Conservation (phyloP, 2,329 filamentous ascomycete species). For the Talaromyces sp. region DNA sequence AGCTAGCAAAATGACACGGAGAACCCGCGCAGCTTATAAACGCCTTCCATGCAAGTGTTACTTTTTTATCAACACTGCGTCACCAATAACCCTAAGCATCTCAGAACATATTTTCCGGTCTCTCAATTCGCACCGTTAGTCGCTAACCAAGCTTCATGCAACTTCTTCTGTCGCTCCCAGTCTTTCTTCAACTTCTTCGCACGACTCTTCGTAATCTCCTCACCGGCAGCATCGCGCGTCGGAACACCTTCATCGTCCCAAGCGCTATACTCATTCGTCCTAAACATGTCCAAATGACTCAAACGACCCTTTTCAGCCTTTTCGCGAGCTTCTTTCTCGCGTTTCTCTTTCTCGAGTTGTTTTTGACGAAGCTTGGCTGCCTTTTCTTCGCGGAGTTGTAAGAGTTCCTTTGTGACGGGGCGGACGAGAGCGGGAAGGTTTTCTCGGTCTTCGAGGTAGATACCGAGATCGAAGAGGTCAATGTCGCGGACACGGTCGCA, state of each 20-base stretch:
- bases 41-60: neutral
- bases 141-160: conserved; percentile 62
- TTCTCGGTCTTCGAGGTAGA: conserved; percentile 82
- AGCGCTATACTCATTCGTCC: conserved; percentile 61
- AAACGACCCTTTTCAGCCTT: conserved; percentile 56
- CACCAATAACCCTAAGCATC: neutral
- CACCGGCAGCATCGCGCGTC: conserved; percentile 70
- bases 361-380: conserved; percentile 44
- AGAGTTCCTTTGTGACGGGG: conserved; percentile 59
- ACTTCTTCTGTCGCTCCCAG: conserved; percentile 87
- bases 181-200: conserved; percentile 82
- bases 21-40: neutral
- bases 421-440: conserved; percentile 69
- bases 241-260: conserved; percentile 85
- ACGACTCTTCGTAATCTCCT: conserved; percentile 75
- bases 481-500: conserved; percentile 79
- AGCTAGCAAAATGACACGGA: neutral
- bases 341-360: conserved; percentile 60
- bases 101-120: neutral
- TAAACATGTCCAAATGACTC: conserved; percentile 59
- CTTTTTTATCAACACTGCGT: neutral
- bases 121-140: conserved; percentile 2
- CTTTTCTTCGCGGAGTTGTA: conserved; percentile 54
- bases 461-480: conserved; percentile 74
- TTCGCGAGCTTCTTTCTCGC: conserved; percentile 52